Percentiles rank a stretch among this genome's conserved stretches.
Conservation (phyloP, 2,329 filamentous ascomycete genomes). For the Verticillium isaacii region DNA sequence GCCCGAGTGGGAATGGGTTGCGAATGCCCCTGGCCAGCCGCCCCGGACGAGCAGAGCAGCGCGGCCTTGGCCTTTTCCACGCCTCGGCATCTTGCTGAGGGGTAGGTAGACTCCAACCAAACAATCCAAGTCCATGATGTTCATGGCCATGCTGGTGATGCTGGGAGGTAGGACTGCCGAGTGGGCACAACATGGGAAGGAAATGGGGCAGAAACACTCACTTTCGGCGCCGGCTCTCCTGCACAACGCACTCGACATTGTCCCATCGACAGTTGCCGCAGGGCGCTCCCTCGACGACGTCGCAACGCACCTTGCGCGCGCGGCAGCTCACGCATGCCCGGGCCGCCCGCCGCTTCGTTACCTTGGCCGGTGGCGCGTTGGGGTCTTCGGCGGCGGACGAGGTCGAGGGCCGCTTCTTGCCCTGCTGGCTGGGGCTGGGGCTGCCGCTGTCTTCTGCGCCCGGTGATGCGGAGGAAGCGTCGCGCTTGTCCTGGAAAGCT, state of each 20-base stretch:
- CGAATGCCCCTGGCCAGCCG: background rate
- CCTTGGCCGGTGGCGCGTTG: conserved; percentile 33
- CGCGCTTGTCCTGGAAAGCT: background rate
- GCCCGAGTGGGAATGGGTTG: background rate
- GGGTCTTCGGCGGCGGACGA: conserved; percentile 5
- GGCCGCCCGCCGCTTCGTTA: conserved; percentile 77
- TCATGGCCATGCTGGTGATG: background rate
- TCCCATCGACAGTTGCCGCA: conserved; percentile 85
- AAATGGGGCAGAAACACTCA: conserved; percentile 23
- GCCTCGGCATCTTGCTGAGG: background rate
- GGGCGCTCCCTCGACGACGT: conserved; percentile 83
- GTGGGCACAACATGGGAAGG: background rate
- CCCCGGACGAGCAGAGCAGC: background rate
- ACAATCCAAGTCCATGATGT: background rate
- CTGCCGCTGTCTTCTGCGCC: background rate
- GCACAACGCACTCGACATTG: conserved; percentile 71
- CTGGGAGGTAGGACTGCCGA: background rate
- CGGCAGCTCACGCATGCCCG: conserved; percentile 87
- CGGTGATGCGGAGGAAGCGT: background rate
- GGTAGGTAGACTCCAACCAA: background rate
- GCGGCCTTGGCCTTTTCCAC: background rate
- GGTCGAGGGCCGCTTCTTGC: conserved; percentile 12
- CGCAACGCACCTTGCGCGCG: conserved; percentile 86
- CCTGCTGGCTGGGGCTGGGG: conserved; percentile 3
- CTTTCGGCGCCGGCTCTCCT: conserved; percentile 82